Percentiles rank a stretch among this genome's conserved stretches.
Evolutionary conservation across 805 yeast species (phyloP).

Genomic region (Ascoidea tarda): DNA sequence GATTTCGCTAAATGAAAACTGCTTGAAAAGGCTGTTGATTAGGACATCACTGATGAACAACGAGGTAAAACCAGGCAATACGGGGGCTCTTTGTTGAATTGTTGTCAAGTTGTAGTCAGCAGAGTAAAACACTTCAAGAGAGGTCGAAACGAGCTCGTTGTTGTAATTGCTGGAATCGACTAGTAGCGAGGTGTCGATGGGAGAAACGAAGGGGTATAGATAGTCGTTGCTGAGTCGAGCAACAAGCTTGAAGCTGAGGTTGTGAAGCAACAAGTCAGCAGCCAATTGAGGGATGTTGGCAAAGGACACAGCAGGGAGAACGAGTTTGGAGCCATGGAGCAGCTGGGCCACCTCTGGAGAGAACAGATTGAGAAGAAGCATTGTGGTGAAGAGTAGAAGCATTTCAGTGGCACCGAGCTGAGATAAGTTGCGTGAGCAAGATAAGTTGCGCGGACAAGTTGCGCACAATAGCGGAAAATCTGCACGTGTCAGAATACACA

Average conservation of each 20-base stretch:
- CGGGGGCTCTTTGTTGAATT: conserved; percentile 77
- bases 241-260: conserved; percentile 35
- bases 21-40: conserved; percentile 3
- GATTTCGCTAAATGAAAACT: too few relatives aligned
- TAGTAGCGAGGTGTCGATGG: conserved; percentile 36
- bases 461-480: too few relatives aligned
- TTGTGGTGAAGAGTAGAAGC: too few relatives aligned
- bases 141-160: conserved; percentile 33
- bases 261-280: conserved; percentile 57
- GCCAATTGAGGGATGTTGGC: conserved; percentile 87
- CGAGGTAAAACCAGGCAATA: conserved; percentile 46
- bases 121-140: conserved; percentile 50
- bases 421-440: too few relatives aligned
- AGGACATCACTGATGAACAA: conserved; percentile 38
- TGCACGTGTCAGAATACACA: too few relatives aligned
- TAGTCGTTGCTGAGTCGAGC: conserved; percentile 43
- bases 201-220: conserved; percentile 76
- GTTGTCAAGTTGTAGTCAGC: conserved; percentile 29
- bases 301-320: conserved; percentile 70
- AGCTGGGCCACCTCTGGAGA: too few relatives aligned
- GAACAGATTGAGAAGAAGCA: too few relatives aligned
- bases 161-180: conserved; percentile 5
- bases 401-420: too few relatives aligned
- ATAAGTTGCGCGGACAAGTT: too few relatives aligned
- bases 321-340: conserved; percentile 25